phyloP scores from a whole-genome alignment of 1,284 basidiomycete genomes.

The Thecaphora thlaspeos region DNA sequence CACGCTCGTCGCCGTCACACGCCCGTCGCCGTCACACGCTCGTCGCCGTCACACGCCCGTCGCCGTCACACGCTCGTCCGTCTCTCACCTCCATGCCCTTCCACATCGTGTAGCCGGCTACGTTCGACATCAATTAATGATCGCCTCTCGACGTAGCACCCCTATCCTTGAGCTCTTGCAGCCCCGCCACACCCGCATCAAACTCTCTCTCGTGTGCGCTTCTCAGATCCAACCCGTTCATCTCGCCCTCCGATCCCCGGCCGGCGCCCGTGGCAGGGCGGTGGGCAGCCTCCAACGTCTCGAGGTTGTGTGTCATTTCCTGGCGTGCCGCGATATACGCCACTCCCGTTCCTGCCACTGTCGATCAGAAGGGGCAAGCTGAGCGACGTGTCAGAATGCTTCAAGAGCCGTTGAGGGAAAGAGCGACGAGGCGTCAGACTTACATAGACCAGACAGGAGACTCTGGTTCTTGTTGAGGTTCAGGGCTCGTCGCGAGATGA shows the following conservation, averaged over 20 bases:
- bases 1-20: too few species aligned
- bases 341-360: slow-evolving; percentile 30
- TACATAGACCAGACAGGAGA: slow-evolving; percentile 20
- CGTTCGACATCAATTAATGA: too few species aligned
- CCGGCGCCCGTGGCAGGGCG: not conserved
- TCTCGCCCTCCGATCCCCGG: slow-evolving; percentile 4
- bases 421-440: too few species aligned
- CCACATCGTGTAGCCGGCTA: too few species aligned
- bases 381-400: too few species aligned
- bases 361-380: too few species aligned
- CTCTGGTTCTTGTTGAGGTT: slow-evolving; percentile 24
- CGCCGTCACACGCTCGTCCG: too few species aligned
- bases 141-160: too few species aligned
- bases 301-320: slow-evolving; percentile 26
- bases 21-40: too few species aligned
- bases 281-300: not conserved
- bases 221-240: slow-evolving; percentile 32
- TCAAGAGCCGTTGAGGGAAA: too few species aligned
- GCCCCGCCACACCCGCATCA: slow-evolving; percentile 22
- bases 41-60: too few species aligned
- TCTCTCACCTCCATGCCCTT: too few species aligned
- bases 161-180: slow-evolving; percentile 26
- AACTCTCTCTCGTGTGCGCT: slow-evolving; percentile 4
- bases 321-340: slow-evolving; percentile 31
- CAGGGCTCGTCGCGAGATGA: slow-evolving; percentile 24